A percentile compares a stretch with the other conserved stretches of the same genome.
phyloP scores from a whole-genome alignment of 2,329 filamentous ascomycete genomes.

The Xylariaceae sp. region DNA sequence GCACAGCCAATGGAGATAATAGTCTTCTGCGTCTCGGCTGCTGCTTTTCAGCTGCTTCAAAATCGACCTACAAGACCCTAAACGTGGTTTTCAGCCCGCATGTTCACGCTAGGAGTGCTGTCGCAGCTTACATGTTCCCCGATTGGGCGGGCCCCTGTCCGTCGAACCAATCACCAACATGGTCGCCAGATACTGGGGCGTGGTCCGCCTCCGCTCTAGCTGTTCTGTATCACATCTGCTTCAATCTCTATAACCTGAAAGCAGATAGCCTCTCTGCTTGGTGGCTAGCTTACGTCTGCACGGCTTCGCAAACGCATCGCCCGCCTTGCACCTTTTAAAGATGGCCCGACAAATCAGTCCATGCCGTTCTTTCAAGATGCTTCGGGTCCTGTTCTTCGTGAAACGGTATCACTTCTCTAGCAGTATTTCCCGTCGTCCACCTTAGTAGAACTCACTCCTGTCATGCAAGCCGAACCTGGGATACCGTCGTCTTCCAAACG shows the following conservation, averaged over 20 bases:
- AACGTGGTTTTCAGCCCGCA: constrained; percentile 23
- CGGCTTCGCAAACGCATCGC: constrained; percentile 14
- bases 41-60: constrained; percentile 25
- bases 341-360: constrained; percentile 8
- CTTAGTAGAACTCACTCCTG: constrained; percentile 6
- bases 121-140: constrained; percentile 24
- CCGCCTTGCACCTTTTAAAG: constrained; percentile 14
- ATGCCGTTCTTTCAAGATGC: constrained; percentile 7
- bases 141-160: constrained; percentile 20
- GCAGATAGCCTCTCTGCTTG: constrained; percentile 14
- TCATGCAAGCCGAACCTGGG: constrained; percentile 20
- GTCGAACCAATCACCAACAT: constrained; percentile 20
- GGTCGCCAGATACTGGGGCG: constrained; percentile 11
- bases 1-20: constrained; percentile 24
- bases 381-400: constrained; percentile 6
- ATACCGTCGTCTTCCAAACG: constrained; percentile 17
- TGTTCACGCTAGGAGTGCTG: constrained; percentile 19
- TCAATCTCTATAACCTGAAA: constrained; percentile 17
- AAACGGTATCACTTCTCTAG: constrained; percentile 10
- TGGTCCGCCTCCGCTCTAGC: constrained; percentile 21
- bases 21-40: constrained; percentile 23
- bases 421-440: not conserved
- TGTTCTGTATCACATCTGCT: constrained; percentile 18
- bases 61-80: constrained; percentile 12
- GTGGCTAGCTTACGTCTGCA: constrained; percentile 18